Evolutionary conservation across 1,284 basidiomycete species (phyloP).

Genomic region (Xerocomus minutiporus): DNA sequence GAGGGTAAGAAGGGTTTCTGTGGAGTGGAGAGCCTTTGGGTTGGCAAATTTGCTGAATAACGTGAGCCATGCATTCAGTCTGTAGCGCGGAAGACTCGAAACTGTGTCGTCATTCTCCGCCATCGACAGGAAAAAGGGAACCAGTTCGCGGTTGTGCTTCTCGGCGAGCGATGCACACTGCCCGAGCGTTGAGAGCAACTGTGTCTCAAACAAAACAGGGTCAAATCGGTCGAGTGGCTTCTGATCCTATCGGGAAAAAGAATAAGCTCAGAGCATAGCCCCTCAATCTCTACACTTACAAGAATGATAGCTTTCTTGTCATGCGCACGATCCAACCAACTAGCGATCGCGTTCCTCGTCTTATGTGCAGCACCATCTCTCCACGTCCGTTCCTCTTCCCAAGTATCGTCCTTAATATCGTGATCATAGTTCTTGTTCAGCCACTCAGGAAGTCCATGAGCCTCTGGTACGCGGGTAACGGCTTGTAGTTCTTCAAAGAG

Average conservation of each 20-base stretch:
- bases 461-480: conserved; percentile 12
- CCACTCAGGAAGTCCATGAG: conserved; percentile 14
- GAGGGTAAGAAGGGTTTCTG: conserved; percentile 61
- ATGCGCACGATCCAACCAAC: conserved; percentile 41
- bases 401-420: conserved; percentile 39
- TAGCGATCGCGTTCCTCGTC: conserved; percentile 41
- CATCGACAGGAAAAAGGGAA: conserved; percentile 74
- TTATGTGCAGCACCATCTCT: conserved; percentile 69
- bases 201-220: conserved; percentile 68
- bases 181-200: conserved; percentile 68
- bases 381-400: conserved; percentile 71
- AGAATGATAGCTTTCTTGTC: conserved; percentile 31
- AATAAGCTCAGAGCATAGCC: background rate
- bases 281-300: conserved; percentile 25
- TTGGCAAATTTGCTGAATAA: conserved; percentile 89
- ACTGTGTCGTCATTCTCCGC: conserved; percentile 32
- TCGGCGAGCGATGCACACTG: conserved; percentile 71
- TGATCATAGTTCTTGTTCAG: conserved; percentile 15
- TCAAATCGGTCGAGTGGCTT: conserved; percentile 68
- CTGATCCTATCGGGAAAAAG: conserved; percentile 47
- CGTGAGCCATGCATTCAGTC: conserved; percentile 73
- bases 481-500: conserved; percentile 60
- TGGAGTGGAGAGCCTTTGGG: conserved; percentile 79
- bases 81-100: conserved; percentile 47
- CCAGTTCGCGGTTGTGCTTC: conserved; percentile 77